A percentile compares a stretch with the other conserved stretches of the same genome.
Conservation (phyloP, 2,329 filamentous ascomycete species). For the Cordyceps cicadae region DNA sequence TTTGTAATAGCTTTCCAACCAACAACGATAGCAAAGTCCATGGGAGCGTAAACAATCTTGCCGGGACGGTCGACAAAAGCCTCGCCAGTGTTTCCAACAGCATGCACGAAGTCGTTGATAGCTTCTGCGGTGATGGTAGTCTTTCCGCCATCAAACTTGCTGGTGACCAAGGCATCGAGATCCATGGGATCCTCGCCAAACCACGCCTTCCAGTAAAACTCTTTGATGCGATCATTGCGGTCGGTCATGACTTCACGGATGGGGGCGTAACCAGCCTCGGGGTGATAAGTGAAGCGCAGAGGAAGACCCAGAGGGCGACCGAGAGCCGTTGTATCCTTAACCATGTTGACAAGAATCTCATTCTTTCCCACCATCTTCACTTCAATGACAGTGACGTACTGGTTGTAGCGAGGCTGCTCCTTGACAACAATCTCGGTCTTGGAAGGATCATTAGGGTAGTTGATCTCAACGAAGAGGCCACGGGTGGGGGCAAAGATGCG, state of each 20-base stretch:
- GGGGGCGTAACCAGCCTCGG: constrained; percentile 93
- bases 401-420: constrained; percentile 78
- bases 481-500: constrained; percentile 80
- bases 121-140: constrained; percentile 81
- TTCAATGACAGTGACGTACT: constrained; percentile 82
- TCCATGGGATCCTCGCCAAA: constrained; percentile 81
- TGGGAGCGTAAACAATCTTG: constrained; percentile 89
- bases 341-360: constrained; percentile 80
- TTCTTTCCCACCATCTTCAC: constrained; percentile 66
- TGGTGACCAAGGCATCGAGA: constrained; percentile 75
- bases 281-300: constrained; percentile 86
- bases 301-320: constrained; percentile 75
- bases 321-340: constrained; percentile 84
- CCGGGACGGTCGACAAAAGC: constrained; percentile 93
- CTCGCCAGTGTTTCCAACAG: constrained; percentile 94
- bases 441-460: constrained; percentile 68
- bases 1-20: constrained; percentile 99
- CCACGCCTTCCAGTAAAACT: constrained; percentile 98
- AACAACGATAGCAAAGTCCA: constrained; percentile 98
- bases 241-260: constrained; percentile 94
- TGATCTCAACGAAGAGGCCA: constrained; percentile 84
- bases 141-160: constrained; percentile 82
- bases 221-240: constrained; percentile 96
- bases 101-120: constrained; percentile 98
- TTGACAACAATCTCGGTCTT: constrained; percentile 81